Evolutionary conservation across 108 stramenopile species (phyloP).

Genomic region (Schizochytrium sp.): DNA sequence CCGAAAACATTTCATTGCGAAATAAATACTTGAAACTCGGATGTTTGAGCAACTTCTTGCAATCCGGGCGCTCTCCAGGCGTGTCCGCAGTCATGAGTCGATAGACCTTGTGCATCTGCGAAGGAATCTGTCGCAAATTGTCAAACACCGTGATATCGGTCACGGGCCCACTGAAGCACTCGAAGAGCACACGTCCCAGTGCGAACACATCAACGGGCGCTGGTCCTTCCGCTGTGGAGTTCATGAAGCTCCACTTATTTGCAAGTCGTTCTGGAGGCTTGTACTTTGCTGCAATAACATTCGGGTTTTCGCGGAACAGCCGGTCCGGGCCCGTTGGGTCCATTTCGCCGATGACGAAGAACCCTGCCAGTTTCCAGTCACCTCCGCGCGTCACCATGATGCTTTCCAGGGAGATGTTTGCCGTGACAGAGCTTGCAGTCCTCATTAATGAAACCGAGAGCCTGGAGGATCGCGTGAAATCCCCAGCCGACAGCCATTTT

Average conservation of each 20-base stretch:
- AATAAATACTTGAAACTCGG: constrained; percentile 51
- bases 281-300: not conserved
- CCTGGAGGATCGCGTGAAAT: constrained; percentile 18
- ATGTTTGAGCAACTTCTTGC: not conserved
- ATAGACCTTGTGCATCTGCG: constrained; percentile 54
- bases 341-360: not conserved
- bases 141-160: constrained; percentile 5
- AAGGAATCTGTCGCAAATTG: not conserved
- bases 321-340: constrained; percentile 29
- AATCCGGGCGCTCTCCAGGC: not conserved
- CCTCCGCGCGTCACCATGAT: constrained; percentile 35
- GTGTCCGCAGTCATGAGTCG: constrained; percentile 24
- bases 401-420: constrained; percentile 18
- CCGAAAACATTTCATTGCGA: constrained; percentile 3
- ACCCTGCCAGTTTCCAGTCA: constrained; percentile 52
- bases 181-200: constrained; percentile 20
- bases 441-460: constrained; percentile 43
- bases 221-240: not conserved
- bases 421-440: constrained; percentile 57
- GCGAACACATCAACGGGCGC: constrained; percentile 15
- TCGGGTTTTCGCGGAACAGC: not conserved
- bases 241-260: constrained; percentile 49
- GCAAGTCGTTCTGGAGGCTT: constrained; percentile 52
- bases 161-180: constrained; percentile 32
- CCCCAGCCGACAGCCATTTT: constrained; percentile 46